phyloP scores from a whole-genome alignment of 225 moss, liverwort and hornwort genomes.

The Rhytidiadelphus loreus region DNA sequence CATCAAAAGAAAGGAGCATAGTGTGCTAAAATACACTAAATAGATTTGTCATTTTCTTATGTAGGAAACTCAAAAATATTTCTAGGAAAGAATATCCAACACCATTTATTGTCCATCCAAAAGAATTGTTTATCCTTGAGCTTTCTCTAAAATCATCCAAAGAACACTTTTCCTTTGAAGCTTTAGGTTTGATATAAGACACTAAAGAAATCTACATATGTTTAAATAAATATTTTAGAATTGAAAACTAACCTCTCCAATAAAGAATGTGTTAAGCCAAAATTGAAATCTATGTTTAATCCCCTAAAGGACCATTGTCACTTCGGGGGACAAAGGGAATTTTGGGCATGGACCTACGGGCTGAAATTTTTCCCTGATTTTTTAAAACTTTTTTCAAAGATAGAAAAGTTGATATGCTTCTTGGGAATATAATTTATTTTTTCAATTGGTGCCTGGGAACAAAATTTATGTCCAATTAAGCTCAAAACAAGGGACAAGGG shows the following conservation, averaged over 20 bases:
- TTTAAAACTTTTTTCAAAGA: no score
- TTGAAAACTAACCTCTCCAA: neutral
- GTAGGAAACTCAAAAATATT: neutral
- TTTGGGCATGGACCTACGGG: no score
- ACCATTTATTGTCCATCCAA: neutral
- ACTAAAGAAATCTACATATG: neutral
- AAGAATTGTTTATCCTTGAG: neutral
- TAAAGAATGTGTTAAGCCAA: neutral
- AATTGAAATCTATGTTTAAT: neutral
- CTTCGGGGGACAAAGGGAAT: no score
- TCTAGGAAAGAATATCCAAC: neutral
- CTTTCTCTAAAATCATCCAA: neutral
- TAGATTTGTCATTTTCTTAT: no score
- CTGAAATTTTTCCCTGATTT: no score
- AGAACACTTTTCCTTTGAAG: rapidly evolving
- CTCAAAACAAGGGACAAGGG: no score
- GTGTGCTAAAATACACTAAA: neutral
- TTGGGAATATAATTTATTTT: no score
- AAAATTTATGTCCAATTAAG: no score
- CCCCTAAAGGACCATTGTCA: no score
- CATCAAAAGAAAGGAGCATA: no score
- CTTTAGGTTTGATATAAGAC: neutral
- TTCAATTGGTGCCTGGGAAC: no score
- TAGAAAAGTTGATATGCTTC: no score
- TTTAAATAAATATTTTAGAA: neutral